phyloP scores from a whole-genome alignment of 2,329 filamentous ascomycete genomes.

The Colletotrichum lindemuthianum region DNA sequence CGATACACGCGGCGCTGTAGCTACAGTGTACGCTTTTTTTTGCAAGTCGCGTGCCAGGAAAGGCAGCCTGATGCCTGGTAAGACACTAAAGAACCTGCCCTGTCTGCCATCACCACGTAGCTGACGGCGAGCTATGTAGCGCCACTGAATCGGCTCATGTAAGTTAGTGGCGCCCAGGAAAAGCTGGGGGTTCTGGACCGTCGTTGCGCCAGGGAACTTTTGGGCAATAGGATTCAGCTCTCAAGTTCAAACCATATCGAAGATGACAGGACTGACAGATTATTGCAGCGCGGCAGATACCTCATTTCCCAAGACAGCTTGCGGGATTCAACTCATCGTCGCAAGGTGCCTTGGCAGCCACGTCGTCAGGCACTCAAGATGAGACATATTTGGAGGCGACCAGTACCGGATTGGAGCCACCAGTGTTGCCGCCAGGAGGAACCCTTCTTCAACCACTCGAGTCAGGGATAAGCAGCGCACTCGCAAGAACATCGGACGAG shows the following conservation, averaged over 20 bases:
- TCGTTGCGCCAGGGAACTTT: constrained; percentile 1
- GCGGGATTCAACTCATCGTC: constrained; percentile 9
- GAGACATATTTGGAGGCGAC: neutral
- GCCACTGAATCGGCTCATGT: constrained; percentile 22
- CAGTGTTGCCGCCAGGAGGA: neutral
- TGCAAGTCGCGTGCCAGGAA: too few relatives aligned
- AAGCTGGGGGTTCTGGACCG: neutral
- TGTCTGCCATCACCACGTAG: neutral
- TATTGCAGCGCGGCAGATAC: neutral
- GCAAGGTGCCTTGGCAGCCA: neutral
- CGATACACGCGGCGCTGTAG: too few relatives aligned
- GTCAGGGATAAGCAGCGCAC: constrained; percentile 5
- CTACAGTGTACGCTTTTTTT: too few relatives aligned
- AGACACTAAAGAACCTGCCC: constrained; percentile 14
- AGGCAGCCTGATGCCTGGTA: constrained; percentile 11
- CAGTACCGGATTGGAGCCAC: neutral
- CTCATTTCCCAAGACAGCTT: constrained; percentile 6
- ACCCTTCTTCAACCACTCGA: constrained; percentile 1
- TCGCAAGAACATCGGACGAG: constrained; percentile 13
- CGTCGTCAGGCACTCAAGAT: neutral
- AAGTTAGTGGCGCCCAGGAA: constrained; percentile 13
- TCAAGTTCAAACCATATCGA: neutral
- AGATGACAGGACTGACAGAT: constrained; percentile 6
- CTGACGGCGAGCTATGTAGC: constrained; percentile 12
- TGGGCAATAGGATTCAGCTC: neutral